phyloP scores from a whole-genome alignment of 2,329 filamentous ascomycete genomes.

The Aspergillus nomiae region DNA sequence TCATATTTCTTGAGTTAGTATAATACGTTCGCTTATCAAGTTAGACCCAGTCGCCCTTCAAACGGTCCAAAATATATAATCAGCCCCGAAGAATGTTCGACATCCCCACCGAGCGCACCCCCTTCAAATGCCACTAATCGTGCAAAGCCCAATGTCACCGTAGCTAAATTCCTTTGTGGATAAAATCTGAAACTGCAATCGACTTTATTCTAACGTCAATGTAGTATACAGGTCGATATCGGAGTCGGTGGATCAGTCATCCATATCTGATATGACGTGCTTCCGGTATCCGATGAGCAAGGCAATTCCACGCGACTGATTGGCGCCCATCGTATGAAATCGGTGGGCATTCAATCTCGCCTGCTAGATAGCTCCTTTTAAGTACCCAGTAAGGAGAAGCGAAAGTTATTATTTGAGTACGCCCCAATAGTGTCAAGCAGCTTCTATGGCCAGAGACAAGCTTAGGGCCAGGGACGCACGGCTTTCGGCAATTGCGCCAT shows the following conservation, averaged over 20 bases:
- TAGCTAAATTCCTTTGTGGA: background rate
- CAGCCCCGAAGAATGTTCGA: background rate
- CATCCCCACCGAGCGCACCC: background rate
- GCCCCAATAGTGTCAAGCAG: background rate
- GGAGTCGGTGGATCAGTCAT: background rate
- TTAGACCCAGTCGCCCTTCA: no score
- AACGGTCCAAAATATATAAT: background rate
- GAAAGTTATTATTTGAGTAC: background rate
- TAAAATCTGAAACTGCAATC: background rate
- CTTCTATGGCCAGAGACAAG: background rate
- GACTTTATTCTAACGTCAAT: background rate
- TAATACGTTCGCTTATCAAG: no score
- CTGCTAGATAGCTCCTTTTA: background rate
- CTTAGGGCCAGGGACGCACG: background rate
- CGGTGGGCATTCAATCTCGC: background rate
- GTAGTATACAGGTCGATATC: background rate
- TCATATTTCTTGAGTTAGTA: no score
- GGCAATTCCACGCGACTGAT: background rate
- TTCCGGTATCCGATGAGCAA: slow-evolving; percentile 4
- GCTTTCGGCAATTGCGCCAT: background rate
- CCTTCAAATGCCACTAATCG: background rate
- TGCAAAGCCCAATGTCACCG: background rate
- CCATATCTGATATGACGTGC: slow-evolving; percentile 3
- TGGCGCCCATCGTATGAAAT: background rate
- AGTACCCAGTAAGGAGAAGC: background rate